Evolutionary conservation across 2,329 filamentous ascomycete genomes (phyloP).

Genomic region (Sarocladium strictum): DNA sequence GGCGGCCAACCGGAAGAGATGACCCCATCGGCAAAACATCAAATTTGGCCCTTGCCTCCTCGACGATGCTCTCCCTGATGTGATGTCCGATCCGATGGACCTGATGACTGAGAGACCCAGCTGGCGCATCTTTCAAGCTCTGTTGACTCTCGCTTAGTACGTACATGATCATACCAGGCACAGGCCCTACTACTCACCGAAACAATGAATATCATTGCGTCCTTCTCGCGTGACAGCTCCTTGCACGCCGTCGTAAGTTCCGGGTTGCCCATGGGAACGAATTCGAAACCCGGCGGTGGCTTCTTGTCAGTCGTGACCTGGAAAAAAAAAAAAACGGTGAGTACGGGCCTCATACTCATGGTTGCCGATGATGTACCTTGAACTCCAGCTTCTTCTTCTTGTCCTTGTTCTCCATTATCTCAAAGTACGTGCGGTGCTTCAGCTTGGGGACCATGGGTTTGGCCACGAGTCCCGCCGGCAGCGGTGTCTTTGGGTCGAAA

Average conservation of each 20-base stretch:
- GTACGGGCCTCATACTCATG: constrained; percentile 12
- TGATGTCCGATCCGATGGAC: constrained; percentile 57
- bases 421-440: constrained; percentile 58
- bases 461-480: constrained; percentile 29
- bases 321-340: constrained; percentile 19
- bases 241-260: constrained; percentile 56
- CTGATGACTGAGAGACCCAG: constrained; percentile 29
- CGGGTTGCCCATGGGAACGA: constrained; percentile 58
- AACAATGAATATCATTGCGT: constrained; percentile 61
- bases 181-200: constrained; percentile 43
- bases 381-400: constrained; percentile 60
- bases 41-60: constrained; percentile 39
- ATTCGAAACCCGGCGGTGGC: constrained; percentile 56
- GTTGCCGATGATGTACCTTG: constrained; percentile 37
- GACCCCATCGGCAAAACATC: constrained; percentile 19
- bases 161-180: not conserved
- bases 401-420: constrained; percentile 58
- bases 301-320: constrained; percentile 46
- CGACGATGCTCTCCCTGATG: constrained; percentile 52
- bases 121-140: constrained; percentile 22
- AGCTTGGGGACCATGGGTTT: constrained; percentile 35
- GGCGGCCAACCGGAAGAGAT: constrained; percentile 24
- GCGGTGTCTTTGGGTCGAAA: constrained; percentile 26
- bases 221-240: constrained; percentile 55
- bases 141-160: constrained; percentile 16